Conservation (phyloP, 345 rosid species). For the Kernera saxatilis region DNA sequence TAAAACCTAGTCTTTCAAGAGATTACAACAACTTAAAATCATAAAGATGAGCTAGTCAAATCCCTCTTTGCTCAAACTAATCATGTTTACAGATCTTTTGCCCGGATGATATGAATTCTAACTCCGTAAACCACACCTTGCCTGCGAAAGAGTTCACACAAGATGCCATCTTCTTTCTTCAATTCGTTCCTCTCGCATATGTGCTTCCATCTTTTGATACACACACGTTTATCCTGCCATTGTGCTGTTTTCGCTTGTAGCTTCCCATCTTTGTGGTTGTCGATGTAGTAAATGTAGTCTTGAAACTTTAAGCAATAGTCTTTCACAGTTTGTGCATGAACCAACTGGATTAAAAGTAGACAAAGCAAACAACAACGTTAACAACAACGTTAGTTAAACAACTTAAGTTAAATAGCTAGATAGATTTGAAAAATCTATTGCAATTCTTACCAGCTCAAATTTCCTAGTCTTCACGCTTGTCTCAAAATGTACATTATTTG, state of each 20-base stretch:
- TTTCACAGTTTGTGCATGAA: slow-evolving; percentile 22
- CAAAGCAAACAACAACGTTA: neutral
- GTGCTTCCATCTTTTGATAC: neutral
- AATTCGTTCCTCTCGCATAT: slow-evolving; percentile 5
- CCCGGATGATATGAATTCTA: slow-evolving; percentile 10
- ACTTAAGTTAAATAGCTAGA: neutral
- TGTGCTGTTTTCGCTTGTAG: neutral
- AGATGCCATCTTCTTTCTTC: slow-evolving; percentile 2
- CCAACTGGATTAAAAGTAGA: no score
- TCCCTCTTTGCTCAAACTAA: no score
- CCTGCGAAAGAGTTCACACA: slow-evolving; percentile 20
- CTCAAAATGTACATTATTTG: slow-evolving; percentile 6
- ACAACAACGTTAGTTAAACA: neutral
- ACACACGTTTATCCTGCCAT: slow-evolving; percentile 11
- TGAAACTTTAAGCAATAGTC: slow-evolving; percentile 7
- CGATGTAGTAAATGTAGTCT: neutral
- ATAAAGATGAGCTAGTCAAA: no score
- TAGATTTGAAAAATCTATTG: no score
- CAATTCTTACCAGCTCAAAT: slow-evolving; percentile 16
- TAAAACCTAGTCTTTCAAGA: no score
- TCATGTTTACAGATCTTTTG: neutral
- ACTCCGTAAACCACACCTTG: slow-evolving; percentile 4
- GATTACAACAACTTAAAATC: no score
- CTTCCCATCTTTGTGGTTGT: neutral
- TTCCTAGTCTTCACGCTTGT: slow-evolving; percentile 21